Conservation (phyloP, 108 stramenopile species). For the Fragilaria radians region DNA sequence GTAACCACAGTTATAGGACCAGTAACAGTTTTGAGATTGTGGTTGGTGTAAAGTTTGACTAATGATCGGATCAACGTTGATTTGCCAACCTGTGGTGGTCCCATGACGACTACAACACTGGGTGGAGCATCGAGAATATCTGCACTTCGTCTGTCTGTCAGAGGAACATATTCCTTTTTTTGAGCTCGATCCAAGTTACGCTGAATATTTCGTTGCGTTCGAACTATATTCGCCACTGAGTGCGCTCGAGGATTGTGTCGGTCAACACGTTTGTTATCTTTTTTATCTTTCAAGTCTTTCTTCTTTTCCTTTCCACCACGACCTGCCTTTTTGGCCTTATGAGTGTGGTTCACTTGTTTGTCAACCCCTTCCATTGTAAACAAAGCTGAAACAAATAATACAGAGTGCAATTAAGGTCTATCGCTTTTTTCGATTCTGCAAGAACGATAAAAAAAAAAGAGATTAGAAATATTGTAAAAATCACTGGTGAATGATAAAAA, state of each 20-base stretch:
- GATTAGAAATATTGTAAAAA: no score
- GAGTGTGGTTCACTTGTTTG: slow-evolving; percentile 35
- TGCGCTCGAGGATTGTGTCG: slow-evolving; percentile 93
- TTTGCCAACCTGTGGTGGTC: slow-evolving; percentile 93
- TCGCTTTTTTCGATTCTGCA: no score
- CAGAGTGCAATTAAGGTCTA: no score
- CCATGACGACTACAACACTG: slow-evolving; percentile 89
- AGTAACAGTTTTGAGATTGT: slow-evolving; percentile 73
- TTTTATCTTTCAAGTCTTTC: slow-evolving; percentile 58
- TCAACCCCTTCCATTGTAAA: slow-evolving; percentile 26
- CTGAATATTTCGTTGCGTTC: slow-evolving; percentile 91
- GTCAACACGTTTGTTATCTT: slow-evolving; percentile 52
- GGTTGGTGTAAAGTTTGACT: slow-evolving; percentile 93
- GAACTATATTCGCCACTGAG: slow-evolving; percentile 87
- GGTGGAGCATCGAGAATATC: slow-evolving; percentile 71
- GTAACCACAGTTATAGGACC: slow-evolving; percentile 97
- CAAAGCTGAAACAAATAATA: no score
- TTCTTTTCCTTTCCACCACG: slow-evolving; percentile 86
- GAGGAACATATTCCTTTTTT: slow-evolving; percentile 93
- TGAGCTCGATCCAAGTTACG: slow-evolving; percentile 93
- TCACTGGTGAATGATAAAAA: no score
- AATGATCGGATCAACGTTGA: slow-evolving; percentile 93
- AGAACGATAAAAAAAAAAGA: no score
- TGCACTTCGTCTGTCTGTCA: slow-evolving; percentile 52
- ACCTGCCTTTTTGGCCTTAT: slow-evolving; percentile 73